Conservation (phyloP, 495 filamentous ascomycete genomes). For the Aspergillus ellipticus region DNA sequence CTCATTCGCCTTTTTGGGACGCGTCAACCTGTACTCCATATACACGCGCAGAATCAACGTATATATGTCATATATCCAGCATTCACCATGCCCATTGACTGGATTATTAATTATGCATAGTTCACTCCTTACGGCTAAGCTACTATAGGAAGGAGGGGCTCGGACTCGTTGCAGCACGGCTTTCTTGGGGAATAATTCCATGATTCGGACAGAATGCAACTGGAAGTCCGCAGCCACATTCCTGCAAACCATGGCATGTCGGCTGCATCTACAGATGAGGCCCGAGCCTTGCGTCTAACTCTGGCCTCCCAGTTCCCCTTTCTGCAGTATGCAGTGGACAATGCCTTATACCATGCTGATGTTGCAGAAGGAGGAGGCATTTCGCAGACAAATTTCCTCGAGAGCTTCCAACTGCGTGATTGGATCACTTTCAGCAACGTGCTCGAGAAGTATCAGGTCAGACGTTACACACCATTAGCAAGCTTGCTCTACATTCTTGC, state of each 20-base stretch:
- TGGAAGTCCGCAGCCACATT: conserved; percentile 1
- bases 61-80: too few species aligned
- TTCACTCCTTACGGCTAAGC: too few species aligned
- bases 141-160: too few species aligned
- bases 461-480: conserved; percentile 28
- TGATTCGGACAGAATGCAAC: too few species aligned
- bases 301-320: conserved; percentile 25
- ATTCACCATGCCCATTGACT: too few species aligned
- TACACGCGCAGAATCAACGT: too few species aligned
- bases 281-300: neutral
- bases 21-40: too few species aligned
- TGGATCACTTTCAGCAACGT: conserved; percentile 42
- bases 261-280: neutral
- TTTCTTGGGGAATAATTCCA: too few species aligned
- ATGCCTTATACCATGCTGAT: conserved; percentile 45
- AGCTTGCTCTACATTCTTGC: conserved; percentile 48
- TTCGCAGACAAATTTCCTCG: conserved; percentile 39
- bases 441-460: conserved; percentile 26
- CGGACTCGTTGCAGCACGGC: too few species aligned
- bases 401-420: conserved; percentile 23
- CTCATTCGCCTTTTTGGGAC: too few species aligned
- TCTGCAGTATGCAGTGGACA: conserved; percentile 40
- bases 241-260: neutral
- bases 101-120: too few species aligned
- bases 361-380: conserved; percentile 23